Conservation (phyloP, 148 eudicot species). For the Cornus suecica region DNA sequence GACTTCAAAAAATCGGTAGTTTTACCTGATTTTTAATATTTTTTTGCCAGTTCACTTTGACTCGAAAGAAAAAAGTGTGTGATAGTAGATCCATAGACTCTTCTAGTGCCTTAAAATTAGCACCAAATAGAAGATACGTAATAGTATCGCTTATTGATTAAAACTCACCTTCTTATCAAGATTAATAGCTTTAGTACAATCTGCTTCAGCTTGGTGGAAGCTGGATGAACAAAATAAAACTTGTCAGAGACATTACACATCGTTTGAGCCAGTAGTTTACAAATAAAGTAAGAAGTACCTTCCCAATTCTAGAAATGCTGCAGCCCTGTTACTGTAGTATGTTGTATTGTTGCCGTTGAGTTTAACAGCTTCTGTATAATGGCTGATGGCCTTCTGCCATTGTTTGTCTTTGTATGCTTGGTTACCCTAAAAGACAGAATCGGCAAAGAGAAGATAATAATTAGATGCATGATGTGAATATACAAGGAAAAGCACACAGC, state of each 20-base stretch:
- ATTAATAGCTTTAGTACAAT: conserved; percentile 75
- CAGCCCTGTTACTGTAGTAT: conserved; percentile 81
- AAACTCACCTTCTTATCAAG: conserved; percentile 79
- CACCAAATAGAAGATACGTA: not conserved
- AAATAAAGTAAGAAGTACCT: conserved; percentile 40
- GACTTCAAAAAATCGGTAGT: too few relatives aligned
- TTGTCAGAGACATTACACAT: conserved; percentile 5
- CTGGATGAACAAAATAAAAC: conserved; percentile 34
- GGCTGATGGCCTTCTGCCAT: conserved; percentile 76
- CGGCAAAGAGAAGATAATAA: not conserved
- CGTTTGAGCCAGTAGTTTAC: not conserved
- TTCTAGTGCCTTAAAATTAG: not conserved
- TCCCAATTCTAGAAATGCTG: conserved; percentile 69
- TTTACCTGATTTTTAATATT: too few relatives aligned
- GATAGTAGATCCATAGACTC: not conserved
- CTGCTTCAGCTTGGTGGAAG: conserved; percentile 76
- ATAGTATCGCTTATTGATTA: not conserved
- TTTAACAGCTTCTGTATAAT: conserved; percentile 85
- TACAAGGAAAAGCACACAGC: not conserved
- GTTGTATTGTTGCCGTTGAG: conserved; percentile 73
- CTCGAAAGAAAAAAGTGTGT: not conserved
- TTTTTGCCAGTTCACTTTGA: too few relatives aligned
- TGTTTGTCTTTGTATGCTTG: conserved; percentile 84
- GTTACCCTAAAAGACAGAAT: conserved; percentile 55
- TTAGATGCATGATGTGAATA: not conserved